These are phyloP conservation scores for Arachnomyces sp. DNA, from an alignment of 2,329 filamentous ascomycete species.

Conservation along the genomic window DNA sequence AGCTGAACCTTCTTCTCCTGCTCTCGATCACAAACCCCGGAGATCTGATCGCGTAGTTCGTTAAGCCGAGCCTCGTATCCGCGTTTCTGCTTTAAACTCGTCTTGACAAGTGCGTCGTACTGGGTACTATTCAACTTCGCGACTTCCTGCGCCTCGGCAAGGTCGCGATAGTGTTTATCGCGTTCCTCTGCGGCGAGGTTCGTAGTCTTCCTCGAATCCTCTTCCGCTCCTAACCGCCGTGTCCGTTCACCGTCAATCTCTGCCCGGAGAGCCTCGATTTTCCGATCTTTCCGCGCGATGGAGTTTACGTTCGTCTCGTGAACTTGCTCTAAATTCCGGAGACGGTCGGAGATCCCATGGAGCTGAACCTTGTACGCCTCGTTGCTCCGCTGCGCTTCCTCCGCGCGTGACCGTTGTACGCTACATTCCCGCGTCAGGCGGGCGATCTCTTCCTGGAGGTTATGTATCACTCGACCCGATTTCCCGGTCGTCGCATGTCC, in stretches of 20 bases:
- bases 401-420: conserved; percentile 37
- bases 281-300: conserved; percentile 41
- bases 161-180: conserved; percentile 33
- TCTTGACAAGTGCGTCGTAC: conserved; percentile 37
- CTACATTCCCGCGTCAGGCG: conserved; percentile 41
- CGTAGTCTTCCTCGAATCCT: conserved; percentile 28
- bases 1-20: conserved; percentile 30
- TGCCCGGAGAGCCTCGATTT: conserved; percentile 38
- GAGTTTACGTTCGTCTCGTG: conserved; percentile 41
- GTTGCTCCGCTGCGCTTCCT: conserved; percentile 41
- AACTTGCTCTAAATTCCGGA: conserved; percentile 39
- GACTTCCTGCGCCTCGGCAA: conserved; percentile 31
- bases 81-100: conserved; percentile 33
- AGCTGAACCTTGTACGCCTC: conserved; percentile 39
- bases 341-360: conserved; percentile 38
- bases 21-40: conserved; percentile 27
- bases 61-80: conserved; percentile 34
- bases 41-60: conserved; percentile 28
- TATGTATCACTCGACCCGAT: conserved; percentile 45
- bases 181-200: conserved; percentile 33
- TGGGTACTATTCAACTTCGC: conserved; percentile 33
- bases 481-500: conserved; percentile 44
- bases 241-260: conserved; percentile 37
- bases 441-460: conserved; percentile 44
- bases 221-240: conserved; percentile 34